Evolutionary conservation across 139 green algal genomes (phyloP).

Genomic region (Picochlorum sp.): DNA sequence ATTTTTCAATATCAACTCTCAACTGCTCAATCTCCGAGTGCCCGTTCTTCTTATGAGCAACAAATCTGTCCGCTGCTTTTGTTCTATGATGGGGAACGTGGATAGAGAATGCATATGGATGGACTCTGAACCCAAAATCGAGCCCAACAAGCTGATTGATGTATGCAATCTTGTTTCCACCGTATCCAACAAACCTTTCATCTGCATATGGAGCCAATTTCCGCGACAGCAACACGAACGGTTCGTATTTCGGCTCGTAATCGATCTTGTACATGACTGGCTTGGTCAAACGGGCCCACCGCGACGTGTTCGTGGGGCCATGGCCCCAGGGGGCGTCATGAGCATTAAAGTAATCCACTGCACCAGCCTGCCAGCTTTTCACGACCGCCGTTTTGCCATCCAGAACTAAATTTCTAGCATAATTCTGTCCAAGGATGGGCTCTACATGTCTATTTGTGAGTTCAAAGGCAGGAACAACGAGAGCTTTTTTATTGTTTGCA

Average conservation of each 20-base stretch:
- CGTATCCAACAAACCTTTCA: slow-evolving; percentile 11
- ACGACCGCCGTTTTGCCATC: slow-evolving; percentile 4
- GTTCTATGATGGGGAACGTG: slow-evolving; percentile 8
- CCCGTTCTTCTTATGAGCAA: slow-evolving; percentile 3
- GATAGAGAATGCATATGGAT: slow-evolving; percentile 13
- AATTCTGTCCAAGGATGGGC: neutral
- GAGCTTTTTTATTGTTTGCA: slow-evolving; percentile 5
- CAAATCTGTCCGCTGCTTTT: slow-evolving; percentile 11
- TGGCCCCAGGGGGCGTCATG: slow-evolving; percentile 12
- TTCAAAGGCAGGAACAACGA: slow-evolving; percentile 14
- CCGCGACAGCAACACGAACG: slow-evolving; percentile 5
- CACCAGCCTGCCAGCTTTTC: neutral
- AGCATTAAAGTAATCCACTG: slow-evolving; percentile 9
- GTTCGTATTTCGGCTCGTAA: slow-evolving; percentile 7
- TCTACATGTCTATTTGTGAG: slow-evolving; percentile 2
- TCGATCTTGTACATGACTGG: slow-evolving; percentile 1
- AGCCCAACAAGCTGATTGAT: slow-evolving; percentile 13
- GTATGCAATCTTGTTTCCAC: slow-evolving; percentile 16
- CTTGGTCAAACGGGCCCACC: slow-evolving; percentile 4
- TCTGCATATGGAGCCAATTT: slow-evolving; percentile 5
- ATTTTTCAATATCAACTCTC: neutral
- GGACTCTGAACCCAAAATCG: slow-evolving; percentile 4
- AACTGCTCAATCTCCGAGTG: slow-evolving; percentile 12
- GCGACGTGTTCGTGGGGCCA: slow-evolving; percentile 11
- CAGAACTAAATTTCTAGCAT: slow-evolving; percentile 8